A percentile compares a stretch with the other conserved stretches of the same genome.
Conservation (phyloP, 768 basidiomycete genomes). For the Russula ochroleuca region DNA sequence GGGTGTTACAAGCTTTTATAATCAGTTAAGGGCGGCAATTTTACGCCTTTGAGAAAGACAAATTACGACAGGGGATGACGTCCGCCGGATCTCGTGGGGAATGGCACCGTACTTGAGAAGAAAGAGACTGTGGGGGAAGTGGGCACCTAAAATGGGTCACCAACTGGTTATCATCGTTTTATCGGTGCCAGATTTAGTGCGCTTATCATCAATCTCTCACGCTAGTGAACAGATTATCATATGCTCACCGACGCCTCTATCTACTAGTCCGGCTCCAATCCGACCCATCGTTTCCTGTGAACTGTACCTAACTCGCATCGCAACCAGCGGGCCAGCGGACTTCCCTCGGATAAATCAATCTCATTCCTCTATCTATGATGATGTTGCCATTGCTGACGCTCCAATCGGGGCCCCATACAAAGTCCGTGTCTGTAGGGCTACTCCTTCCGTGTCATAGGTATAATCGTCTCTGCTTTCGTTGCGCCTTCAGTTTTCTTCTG, state of each 20-base stretch:
- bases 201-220: conserved; percentile 9
- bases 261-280: conserved; percentile 6
- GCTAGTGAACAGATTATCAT: not conserved
- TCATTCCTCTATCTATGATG: conserved; percentile 19
- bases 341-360: conserved; percentile 13
- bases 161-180: conserved; percentile 1
- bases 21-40: conserved; percentile 5
- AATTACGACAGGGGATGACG: conserved; percentile 2
- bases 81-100: not conserved
- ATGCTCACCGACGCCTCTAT: conserved; percentile 4
- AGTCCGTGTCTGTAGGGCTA: conserved; percentile 13
- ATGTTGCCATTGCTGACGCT: not conserved
- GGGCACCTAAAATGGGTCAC: not conserved
- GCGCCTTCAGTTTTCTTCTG: conserved; percentile 74
- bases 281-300: not conserved
- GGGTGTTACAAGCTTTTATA: conserved; percentile 14
- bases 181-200: not conserved
- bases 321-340: not conserved
- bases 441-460: conserved; percentile 57
- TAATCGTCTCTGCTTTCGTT: conserved; percentile 46
- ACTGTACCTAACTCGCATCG: conserved; percentile 9
- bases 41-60: not conserved
- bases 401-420: not conserved
- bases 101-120: not conserved
- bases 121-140: not conserved